Conservation (phyloP, 2,329 filamentous ascomycete species). For the Aspergillus pseudotamarii region DNA sequence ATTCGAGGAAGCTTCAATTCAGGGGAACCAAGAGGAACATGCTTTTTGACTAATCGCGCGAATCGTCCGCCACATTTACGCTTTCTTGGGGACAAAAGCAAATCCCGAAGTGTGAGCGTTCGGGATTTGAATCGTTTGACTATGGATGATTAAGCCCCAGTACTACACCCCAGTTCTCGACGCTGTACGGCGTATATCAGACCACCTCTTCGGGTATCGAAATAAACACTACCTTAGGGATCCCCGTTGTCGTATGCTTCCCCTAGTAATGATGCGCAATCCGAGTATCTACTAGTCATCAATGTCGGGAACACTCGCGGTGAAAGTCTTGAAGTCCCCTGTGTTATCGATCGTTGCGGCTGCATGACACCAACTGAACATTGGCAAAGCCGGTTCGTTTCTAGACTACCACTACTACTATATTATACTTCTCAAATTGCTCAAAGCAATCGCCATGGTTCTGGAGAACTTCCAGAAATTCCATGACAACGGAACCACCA, state of each 20-base stretch:
- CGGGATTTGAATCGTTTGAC: constrained; percentile 37
- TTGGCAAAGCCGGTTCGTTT: not conserved
- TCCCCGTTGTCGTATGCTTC: not conserved
- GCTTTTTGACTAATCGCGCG: constrained; percentile 19
- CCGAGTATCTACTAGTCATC: constrained; percentile 9
- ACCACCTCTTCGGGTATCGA: constrained; percentile 24
- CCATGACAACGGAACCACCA: constrained; percentile 17
- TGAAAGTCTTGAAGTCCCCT: constrained; percentile 5
- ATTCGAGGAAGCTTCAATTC: not conserved
- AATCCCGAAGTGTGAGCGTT: constrained; percentile 35
- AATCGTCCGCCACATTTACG: constrained; percentile 18
- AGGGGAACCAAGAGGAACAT: not conserved
- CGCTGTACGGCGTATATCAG: constrained; percentile 21
- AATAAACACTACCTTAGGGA: constrained; percentile 9
- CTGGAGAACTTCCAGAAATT: constrained; percentile 21
- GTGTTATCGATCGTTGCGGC: not conserved
- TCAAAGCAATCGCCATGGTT: constrained; percentile 23
- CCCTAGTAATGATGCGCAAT: constrained; percentile 16
- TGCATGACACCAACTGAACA: constrained; percentile 13
- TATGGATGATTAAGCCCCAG: constrained; percentile 34
- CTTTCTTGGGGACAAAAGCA: constrained; percentile 24
- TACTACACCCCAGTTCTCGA: constrained; percentile 17
- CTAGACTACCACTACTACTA: not conserved
- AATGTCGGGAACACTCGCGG: constrained; percentile 1
- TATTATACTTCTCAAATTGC: constrained; percentile 3